Evolutionary conservation across 2,329 filamentous ascomycete species (phyloP).

Genomic region (Colletotrichum somersetense): DNA sequence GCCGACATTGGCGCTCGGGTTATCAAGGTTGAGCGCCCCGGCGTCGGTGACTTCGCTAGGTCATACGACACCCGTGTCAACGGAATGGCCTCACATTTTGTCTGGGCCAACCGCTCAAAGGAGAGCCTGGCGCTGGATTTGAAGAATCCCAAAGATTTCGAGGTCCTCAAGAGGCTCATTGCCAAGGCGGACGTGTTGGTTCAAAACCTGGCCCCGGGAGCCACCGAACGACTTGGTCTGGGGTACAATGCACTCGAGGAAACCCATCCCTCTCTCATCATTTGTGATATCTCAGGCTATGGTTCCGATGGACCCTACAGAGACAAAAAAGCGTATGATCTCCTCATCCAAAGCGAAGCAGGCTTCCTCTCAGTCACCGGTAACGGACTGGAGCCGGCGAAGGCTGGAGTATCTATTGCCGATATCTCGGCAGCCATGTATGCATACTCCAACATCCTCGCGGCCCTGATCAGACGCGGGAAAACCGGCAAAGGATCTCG

Average conservation of each 20-base stretch:
- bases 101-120: constrained; percentile 68
- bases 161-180: constrained; percentile 58
- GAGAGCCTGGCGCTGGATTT: constrained; percentile 65
- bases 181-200: constrained; percentile 63
- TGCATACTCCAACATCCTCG: constrained; percentile 64
- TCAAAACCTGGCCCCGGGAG: constrained; percentile 66
- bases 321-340: constrained; percentile 67
- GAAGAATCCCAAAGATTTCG: constrained; percentile 58
- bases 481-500: constrained; percentile 62
- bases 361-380: constrained; percentile 66
- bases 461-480: constrained; percentile 61
- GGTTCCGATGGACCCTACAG: constrained; percentile 64
- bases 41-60: constrained; percentile 65
- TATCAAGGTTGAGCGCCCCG: constrained; percentile 67
- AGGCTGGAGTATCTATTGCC: constrained; percentile 67
- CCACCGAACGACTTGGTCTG: constrained; percentile 60
- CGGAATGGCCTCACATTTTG: constrained; percentile 65
- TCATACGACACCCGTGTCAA: constrained; percentile 63
- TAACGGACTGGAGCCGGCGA: constrained; percentile 57
- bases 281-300: constrained; percentile 68
- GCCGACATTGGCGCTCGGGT: constrained; percentile 67
- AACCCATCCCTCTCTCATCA: constrained; percentile 60
- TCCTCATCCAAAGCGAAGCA: constrained; percentile 67
- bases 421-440: constrained; percentile 67
- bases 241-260: constrained; percentile 58